Base-by-base conservation (phyloP, 169 alveolate genomes). In the Plasmodium ovale region DNA sequence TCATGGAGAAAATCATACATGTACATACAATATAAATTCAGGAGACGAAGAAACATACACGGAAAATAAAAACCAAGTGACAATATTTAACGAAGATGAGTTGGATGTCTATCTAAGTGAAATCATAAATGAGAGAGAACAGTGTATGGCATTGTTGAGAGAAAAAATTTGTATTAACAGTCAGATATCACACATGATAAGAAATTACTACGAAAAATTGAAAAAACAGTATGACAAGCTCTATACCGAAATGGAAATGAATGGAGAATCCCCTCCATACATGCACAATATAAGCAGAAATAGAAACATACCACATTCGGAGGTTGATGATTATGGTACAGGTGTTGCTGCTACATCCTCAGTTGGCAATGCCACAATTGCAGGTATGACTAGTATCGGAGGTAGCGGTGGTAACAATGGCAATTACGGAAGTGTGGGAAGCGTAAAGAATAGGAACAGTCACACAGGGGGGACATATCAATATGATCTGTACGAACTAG, bases 101-200 rank as follows among this genome's bases (percentile, higher is more conserved):
- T 21, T 65, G 44, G 42, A 82, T 54, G 19, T 65, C 3, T 69
- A 53, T n/a, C 70, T 82, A 39, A 37, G 67, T 16, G 84, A 65
- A 82, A 82, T 82, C 2, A 54, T 68, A 4, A 64, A 29, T 33
- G 85, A 72, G 16, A 79, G 96, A 25, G 92, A 87, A 85, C 91
- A 92, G 4, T 93, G 94, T 21, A 77, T 92, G 59, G 87, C 92
- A 7, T 53, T 87, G 21, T 56, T 90, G 49, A 92, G 91, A 49
- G 96, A 94, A 87, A 94, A 94, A 42, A 60, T 94, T 27, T 93
- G 92, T 60, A 82, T 94, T 0, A 94, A 94, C 79, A 92, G 90
- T 47, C 96, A 94, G 42, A 85, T 94, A 33, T 54, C 95, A 9
- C 74, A 91, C 27, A 92, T 94, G 93, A 73, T 94, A 4, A 94